Percentiles rank a stretch among this genome's conserved stretches.
These are phyloP conservation scores for Sphaerulina vaccinii DNA, from an alignment of 2,329 filamentous ascomycete genomes.

Conservation along the genomic window DNA sequence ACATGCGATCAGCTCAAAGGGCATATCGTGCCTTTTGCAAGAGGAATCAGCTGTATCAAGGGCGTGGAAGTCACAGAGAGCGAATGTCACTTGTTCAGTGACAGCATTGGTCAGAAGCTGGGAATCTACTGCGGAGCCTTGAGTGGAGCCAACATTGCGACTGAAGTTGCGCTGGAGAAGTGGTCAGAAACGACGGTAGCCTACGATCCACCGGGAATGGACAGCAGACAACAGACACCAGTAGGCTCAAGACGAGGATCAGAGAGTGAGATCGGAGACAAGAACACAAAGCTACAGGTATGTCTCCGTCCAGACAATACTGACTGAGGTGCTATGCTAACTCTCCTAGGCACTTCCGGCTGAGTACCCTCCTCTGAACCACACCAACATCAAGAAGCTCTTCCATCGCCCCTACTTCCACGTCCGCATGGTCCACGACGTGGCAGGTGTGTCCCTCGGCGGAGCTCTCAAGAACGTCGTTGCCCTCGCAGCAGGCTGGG, in stretches of 20 bases:
- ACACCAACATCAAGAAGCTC: conserved; percentile 75
- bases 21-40: conserved; percentile 85
- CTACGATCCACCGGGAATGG: conserved; percentile 87
- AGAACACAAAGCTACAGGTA: conserved; percentile 43
- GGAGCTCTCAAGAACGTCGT: conserved; percentile 97
- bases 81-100: conserved; percentile 85
- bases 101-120: conserved; percentile 86
- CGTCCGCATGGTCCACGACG: conserved; percentile 87
- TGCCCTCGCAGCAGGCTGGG: conserved; percentile 88
- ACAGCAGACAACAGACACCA: conserved; percentile 72
- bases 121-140: conserved; percentile 96
- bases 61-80: conserved; percentile 89
- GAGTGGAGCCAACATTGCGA: conserved; percentile 93
- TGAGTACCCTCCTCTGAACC: conserved; percentile 84
- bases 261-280: conserved; percentile 36
- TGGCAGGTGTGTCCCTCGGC: conserved; percentile 93
- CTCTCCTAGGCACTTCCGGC: conserved; percentile 60
- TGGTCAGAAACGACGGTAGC: conserved; percentile 97
- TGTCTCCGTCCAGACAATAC: background rate
- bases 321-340: background rate
- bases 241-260: conserved; percentile 45
- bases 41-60: conserved; percentile 97
- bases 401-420: conserved; percentile 99
- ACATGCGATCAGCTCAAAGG: conserved; percentile 82
- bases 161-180: conserved; percentile 90